Base-by-base conservation (phyloP, 2,329 filamentous ascomycete species). In the Ascochyta clinopodiicola region DNA sequence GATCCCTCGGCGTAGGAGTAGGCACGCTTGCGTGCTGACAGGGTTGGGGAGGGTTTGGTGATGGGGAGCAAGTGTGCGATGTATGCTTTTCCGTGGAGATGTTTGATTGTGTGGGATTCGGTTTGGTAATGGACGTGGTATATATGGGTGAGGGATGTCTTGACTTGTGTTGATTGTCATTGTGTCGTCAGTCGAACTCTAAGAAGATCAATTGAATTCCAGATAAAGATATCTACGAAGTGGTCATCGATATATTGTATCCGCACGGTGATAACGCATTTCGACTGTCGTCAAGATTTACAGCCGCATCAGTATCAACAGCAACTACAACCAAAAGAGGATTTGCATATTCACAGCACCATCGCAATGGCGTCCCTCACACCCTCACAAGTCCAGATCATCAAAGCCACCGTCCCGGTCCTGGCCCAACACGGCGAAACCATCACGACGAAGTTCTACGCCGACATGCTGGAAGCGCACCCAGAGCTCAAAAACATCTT, bases 361-460 rank as follows among this genome's bases (percentile, higher is more conserved):
- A 44, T 38, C 12, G 12, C 15, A 47, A 75, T 74, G 71, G 56
- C 65, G 25, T 31, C 83, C 53, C 78, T 91, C 55, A 87, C 87
- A 10, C 77, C 82, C 24, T 78, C 82, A 44, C 88, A 92, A 77
- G 80, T 84, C 53, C 77, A 82, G 46, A 82, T 88, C 67, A 86
- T 92, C 75, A 88, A 86, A 74, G 81, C 86, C 46, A 92, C 89
- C 6, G 84, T 90, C 56, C 89, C 89, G 2, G 82, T 88, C 31
- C 81, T 92, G 3, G 82, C 82, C 21, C 80, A 87, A 58, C 85
- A 91, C 69, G 90, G 90, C 69, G 81, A 83, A 60, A 80, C 81
- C 59, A 90, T 92, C 72, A 88, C 88, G 6, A 81, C 81, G n/a
- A 81, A 83, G 61, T 92, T 93, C 79, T 92, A 93, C 80, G 80